Conservation (phyloP, 2,329 filamentous ascomycete species). For the Elsinoe fawcettii region DNA sequence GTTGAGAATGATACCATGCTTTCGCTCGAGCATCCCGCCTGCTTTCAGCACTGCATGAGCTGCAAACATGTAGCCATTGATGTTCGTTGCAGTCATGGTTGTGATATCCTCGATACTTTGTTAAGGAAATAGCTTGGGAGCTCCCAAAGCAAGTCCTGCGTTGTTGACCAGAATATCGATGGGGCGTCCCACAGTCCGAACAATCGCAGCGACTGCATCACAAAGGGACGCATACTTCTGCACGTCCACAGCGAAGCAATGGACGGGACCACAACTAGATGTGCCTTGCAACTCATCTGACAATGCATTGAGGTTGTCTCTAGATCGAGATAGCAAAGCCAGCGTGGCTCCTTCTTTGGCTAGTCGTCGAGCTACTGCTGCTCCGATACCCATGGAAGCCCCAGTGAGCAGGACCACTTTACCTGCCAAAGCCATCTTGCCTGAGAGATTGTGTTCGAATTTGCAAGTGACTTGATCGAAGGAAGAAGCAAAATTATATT, state of each 20-base stretch:
- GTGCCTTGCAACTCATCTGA: conserved; percentile 18
- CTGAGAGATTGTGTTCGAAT: no score
- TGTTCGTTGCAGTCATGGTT: conserved; percentile 43
- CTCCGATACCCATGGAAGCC: conserved; percentile 43
- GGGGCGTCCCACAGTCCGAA: conserved; percentile 28
- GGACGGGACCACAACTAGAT: conserved; percentile 19
- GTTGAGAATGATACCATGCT: conserved; percentile 42
- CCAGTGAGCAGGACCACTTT: conserved; percentile 26
- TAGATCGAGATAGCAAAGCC: conserved; percentile 37
- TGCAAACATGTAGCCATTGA: conserved; percentile 42
- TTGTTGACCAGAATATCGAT: conserved; percentile 45
- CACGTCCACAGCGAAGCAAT: conserved; percentile 29
- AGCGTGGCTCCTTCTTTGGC: conserved; percentile 35
- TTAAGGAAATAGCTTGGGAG: conserved; percentile 37
- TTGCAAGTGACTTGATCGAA: no score
- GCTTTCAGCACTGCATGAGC: conserved; percentile 40
- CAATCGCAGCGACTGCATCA: conserved; percentile 26
- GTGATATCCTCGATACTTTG: conserved; percentile 36
- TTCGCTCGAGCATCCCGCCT: conserved; percentile 32
- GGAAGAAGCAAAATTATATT: no score
- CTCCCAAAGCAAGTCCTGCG: conserved; percentile 42
- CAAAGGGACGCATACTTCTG: conserved; percentile 28
- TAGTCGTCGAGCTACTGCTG: conserved; percentile 35
- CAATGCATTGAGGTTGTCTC: conserved; percentile 24
- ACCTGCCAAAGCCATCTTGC: neutral